Conservation (phyloP, 495 filamentous ascomycete genomes). For the Penicillium pulvis region DNA sequence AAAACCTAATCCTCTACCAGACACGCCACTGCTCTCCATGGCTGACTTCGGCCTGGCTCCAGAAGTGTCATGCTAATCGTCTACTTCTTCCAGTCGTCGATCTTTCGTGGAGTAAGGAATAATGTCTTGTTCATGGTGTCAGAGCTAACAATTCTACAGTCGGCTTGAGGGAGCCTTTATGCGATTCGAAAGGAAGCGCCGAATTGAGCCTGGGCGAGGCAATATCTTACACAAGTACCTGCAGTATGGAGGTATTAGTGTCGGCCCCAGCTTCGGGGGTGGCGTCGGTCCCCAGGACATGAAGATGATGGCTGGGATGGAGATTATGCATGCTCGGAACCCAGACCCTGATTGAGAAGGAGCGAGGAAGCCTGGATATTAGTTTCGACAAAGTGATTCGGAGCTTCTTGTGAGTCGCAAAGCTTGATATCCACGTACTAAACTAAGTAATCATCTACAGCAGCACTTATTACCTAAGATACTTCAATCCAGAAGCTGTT, state of each 20-base stretch:
- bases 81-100: constrained; percentile 30
- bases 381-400: constrained; percentile 78
- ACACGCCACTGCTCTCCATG: too few relatives aligned
- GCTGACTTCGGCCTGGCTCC: too few relatives aligned
- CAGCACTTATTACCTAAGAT: constrained; percentile 50
- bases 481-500: constrained; percentile 52
- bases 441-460: constrained; percentile 20
- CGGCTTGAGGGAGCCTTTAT: constrained; percentile 87
- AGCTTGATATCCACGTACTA: neutral
- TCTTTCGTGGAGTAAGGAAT: constrained; percentile 41
- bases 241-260: constrained; percentile 77
- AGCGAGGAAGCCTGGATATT: constrained; percentile 60
- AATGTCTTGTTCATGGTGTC: neutral
- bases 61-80: constrained; percentile 6
- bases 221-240: constrained; percentile 79
- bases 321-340: constrained; percentile 54
- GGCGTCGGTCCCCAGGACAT: constrained; percentile 55
- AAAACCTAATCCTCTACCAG: too few relatives aligned
- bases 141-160: constrained; percentile 32
- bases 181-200: constrained; percentile 74
- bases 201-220: constrained; percentile 61
- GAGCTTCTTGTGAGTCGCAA: constrained; percentile 68
- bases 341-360: constrained; percentile 29
- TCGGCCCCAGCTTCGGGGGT: constrained; percentile 66
- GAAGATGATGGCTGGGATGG: constrained; percentile 58